phyloP scores from a whole-genome alignment of 1,139 yeast species.

The Williopsis jadinii region DNA sequence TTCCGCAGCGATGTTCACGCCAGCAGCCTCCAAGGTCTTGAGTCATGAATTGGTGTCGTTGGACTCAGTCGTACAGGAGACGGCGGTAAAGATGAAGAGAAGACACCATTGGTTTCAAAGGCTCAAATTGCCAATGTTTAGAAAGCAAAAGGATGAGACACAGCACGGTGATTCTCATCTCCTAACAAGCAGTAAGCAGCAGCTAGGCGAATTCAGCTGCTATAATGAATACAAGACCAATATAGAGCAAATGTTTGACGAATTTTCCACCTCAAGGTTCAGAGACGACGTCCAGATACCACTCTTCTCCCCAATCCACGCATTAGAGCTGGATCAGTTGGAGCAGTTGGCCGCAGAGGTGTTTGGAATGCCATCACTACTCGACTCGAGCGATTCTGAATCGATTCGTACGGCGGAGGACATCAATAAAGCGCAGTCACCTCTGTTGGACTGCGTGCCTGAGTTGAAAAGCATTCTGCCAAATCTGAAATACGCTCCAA shows the following conservation, averaged over 20 bases:
- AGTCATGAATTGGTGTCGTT: too few species aligned
- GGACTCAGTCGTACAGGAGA: too few species aligned
- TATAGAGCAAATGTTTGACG: slow-evolving; percentile 2
- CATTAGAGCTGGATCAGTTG: slow-evolving; percentile 2
- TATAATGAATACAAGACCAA: slow-evolving; percentile 3
- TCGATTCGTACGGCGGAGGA: too few species aligned
- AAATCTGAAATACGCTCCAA: too few species aligned
- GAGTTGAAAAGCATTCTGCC: too few species aligned
- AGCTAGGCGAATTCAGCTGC: slow-evolving; percentile 1
- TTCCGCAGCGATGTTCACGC: too few species aligned
- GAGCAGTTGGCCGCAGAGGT: slow-evolving; percentile 2
- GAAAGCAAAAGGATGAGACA: neutral
- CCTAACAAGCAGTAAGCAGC: neutral
- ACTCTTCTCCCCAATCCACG: slow-evolving; percentile 7
- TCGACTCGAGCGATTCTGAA: too few species aligned
- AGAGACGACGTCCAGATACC: slow-evolving; percentile 1
- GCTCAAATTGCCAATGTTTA: slow-evolving; percentile 1
- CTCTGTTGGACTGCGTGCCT: too few species aligned
- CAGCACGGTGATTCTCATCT: neutral
- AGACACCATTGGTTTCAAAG: slow-evolving; percentile 6
- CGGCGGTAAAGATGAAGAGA: too few species aligned
- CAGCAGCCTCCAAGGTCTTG: too few species aligned
- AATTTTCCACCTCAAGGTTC: neutral
- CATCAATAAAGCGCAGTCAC: too few species aligned
- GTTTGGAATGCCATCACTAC: slow-evolving; percentile 1